Evolutionary conservation across 2,329 filamentous ascomycete genomes (phyloP).

Genomic region (Aspergillus clavatus): DNA sequence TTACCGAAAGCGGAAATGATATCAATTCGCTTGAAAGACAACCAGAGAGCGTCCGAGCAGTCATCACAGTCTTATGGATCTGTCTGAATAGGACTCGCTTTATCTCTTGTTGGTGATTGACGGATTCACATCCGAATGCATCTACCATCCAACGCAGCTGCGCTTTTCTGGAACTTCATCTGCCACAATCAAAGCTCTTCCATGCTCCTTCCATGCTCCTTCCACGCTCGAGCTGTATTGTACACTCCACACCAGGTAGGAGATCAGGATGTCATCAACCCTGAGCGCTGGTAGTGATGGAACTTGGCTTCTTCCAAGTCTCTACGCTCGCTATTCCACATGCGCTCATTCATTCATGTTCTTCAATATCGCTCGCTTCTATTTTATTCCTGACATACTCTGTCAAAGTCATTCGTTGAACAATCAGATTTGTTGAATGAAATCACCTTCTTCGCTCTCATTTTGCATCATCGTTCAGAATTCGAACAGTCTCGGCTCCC

Average conservation of each 20-base stretch:
- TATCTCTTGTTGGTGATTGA: background rate
- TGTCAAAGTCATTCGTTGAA: slow-evolving; percentile 12
- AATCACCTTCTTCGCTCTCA: slow-evolving; percentile 1
- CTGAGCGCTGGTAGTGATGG: background rate
- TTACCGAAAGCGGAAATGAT: slow-evolving; percentile 20
- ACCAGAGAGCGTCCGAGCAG: background rate
- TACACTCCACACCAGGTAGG: background rate
- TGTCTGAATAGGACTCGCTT: background rate
- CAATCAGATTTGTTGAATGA: slow-evolving; percentile 10
- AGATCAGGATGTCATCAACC: background rate
- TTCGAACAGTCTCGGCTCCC: background rate
- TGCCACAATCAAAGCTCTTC: background rate
- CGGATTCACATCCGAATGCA: background rate
- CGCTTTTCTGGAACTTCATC: background rate
- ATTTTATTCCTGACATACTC: slow-evolving; percentile 14
- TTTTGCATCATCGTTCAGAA: slow-evolving; percentile 1
- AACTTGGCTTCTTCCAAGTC: background rate
- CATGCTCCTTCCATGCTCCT: background rate
- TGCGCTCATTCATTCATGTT: background rate
- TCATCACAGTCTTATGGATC: background rate
- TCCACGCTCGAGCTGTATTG: background rate
- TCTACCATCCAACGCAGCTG: background rate
- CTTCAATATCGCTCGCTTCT: slow-evolving; percentile 6
- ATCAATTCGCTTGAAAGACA: slow-evolving; percentile 5
- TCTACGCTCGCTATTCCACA: background rate